These are phyloP conservation scores for Podochytrium sp. DNA, from an alignment of 192 early-diverging fungal species.

Conservation along the genomic window DNA sequence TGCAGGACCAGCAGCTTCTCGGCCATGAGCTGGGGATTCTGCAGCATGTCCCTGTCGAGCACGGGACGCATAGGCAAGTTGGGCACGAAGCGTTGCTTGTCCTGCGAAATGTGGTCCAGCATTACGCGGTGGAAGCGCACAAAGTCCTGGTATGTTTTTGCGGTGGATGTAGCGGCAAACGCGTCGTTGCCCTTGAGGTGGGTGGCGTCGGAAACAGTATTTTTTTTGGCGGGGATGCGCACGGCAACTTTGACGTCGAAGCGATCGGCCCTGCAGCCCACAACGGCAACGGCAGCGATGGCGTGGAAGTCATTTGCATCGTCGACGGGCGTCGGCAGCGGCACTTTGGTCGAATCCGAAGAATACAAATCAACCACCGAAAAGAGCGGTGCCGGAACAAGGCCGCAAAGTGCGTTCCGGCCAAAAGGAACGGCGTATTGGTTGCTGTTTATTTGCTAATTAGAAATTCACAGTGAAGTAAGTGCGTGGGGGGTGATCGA, in stretches of 20 bases:
- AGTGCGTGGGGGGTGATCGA: no score
- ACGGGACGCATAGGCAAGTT: neutral
- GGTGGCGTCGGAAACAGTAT: neutral
- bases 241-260: neutral
- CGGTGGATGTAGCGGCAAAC: neutral
- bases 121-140: slow-evolving; percentile 11
- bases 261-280: neutral
- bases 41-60: neutral
- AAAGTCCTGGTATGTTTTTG: slow-evolving; percentile 4
- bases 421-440: slow-evolving; percentile 34
- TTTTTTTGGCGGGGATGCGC: neutral
- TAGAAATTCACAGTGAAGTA: no score
- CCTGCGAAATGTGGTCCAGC: neutral
- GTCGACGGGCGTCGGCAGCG: neutral
- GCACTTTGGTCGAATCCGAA: slow-evolving; percentile 23
- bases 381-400: slow-evolving; percentile 24
- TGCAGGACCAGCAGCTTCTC: neutral
- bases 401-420: slow-evolving; percentile 17
- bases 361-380: slow-evolving; percentile 22
- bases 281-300: neutral
- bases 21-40: neutral
- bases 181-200: neutral
- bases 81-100: slow-evolving; percentile 1
- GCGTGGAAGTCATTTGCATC: neutral
- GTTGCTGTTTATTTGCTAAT: slow-evolving; percentile 12